Base-by-base conservation (phyloP, 768 basidiomycete genomes). In the Ramaria sp. region DNA sequence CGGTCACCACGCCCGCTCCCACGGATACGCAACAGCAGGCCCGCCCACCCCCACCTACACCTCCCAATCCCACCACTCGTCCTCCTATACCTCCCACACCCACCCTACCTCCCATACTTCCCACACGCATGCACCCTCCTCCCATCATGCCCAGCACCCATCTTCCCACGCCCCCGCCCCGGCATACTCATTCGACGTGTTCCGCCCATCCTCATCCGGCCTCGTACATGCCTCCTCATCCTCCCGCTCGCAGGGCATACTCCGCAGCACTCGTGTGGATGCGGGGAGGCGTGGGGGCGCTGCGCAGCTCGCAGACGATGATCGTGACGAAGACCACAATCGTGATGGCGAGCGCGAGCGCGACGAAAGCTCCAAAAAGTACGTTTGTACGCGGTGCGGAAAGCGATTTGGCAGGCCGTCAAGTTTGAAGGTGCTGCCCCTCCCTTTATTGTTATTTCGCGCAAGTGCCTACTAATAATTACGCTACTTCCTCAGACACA, bases 341-440 rank as follows among this genome's bases (percentile, higher is more conserved):
- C n/a, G 27, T 5, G 27, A 27, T n/a, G 61, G 54, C 11, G 47
- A 43, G 15, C 57, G 59, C 19, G 63, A 51, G 22, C n/a, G 46
- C 15, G 38, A 54, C 33, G 48, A 31, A 37, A 55, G 60, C 27
- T 47, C 38, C n/a, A 57, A 51, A 24, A 57, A 53, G 43, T 72
- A 73, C 39, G 61, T 63, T 30, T 73, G 72, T 60, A 65, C 66
- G 1, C 77, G 75, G 20, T 86, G 84, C 66, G 68, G 66, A 50
- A 84, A 84, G 66, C 73, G 82, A 6, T 85, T 86, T 68, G 84
- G 83, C 65, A 74, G 84, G 7, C 84, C 84, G 7, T 82, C 81
- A 60, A 84, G 82, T 65, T 71, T 85, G 49, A 70, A 76, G 27
- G 60, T 59, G 27, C 27, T 2, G 27, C 27, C 27, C 5, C 27